A percentile compares a stretch with the other conserved stretches of the same genome.
Conservation (phyloP, 139 green algal species). For the Volvox africanus region DNA sequence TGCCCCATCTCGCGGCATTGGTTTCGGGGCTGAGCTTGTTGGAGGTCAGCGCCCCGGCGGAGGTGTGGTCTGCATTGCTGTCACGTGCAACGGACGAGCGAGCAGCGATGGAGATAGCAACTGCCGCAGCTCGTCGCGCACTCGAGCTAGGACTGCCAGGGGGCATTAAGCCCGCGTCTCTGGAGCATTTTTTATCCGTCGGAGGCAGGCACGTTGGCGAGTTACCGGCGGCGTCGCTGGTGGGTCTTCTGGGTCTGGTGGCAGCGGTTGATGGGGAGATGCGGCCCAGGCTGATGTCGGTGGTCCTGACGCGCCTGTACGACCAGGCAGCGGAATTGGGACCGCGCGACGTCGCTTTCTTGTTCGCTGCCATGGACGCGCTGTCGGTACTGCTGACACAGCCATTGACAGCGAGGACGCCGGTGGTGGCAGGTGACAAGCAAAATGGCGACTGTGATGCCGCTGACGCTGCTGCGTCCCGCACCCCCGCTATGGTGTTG, state of each 20-base stretch:
- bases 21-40: neutral
- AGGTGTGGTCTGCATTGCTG: constrained; percentile 36
- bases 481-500: constrained; percentile 4
- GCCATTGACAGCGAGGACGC: neutral
- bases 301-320: constrained; percentile 6
- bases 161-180: neutral
- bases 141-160: constrained; percentile 19
- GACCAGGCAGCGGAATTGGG: constrained; percentile 4
- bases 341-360: constrained; percentile 1
- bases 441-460: neutral
- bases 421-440: neutral
- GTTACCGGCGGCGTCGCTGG: constrained; percentile 4
- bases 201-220: constrained; percentile 4
- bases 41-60: neutral
- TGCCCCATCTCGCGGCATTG: constrained; percentile 20
- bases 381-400: neutral
- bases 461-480: neutral
- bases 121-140: constrained; percentile 15
- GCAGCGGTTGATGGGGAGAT: constrained; percentile 10
- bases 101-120: neutral
- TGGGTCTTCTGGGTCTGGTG: constrained; percentile 1
- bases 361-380: constrained; percentile 20
- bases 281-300: neutral
- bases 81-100: constrained; percentile 28
- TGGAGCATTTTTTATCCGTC: constrained; percentile 30